Evolutionary conservation across 495 filamentous ascomycete genomes (phyloP).

Genomic region (Penicillium egyptiacum): DNA sequence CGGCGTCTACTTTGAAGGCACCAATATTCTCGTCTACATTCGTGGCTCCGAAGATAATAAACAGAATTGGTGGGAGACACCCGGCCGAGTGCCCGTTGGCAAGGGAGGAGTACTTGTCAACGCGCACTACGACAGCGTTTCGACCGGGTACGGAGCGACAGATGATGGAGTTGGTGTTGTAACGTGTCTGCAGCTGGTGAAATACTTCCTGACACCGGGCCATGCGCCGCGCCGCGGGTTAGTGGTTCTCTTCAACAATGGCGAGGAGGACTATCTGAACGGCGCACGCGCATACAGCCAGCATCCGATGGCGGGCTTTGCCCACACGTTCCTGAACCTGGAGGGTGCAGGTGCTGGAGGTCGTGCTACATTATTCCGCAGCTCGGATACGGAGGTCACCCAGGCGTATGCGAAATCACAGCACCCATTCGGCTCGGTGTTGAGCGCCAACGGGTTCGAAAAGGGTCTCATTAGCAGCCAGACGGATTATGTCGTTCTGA

Average conservation of each 20-base stretch:
- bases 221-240: slow-evolving; percentile 77
- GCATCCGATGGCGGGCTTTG: slow-evolving; percentile 72
- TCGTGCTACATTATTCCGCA: slow-evolving; percentile 80
- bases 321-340: slow-evolving; percentile 87
- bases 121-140: slow-evolving; percentile 94
- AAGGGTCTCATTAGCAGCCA: slow-evolving; percentile 73
- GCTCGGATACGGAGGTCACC: slow-evolving; percentile 85
- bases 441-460: slow-evolving; percentile 81
- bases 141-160: slow-evolving; percentile 86
- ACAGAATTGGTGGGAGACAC: slow-evolving; percentile 62
- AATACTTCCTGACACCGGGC: slow-evolving; percentile 77
- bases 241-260: slow-evolving; percentile 89
- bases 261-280: slow-evolving; percentile 91
- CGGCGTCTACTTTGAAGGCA: slow-evolving; percentile 81
- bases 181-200: slow-evolving; percentile 80
- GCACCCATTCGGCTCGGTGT: slow-evolving; percentile 80
- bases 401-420: slow-evolving; percentile 66
- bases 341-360: slow-evolving; percentile 95
- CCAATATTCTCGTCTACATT: slow-evolving; percentile 90
- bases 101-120: slow-evolving; percentile 86
- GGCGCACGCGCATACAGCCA: slow-evolving; percentile 84
- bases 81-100: slow-evolving; percentile 47
- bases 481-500: slow-evolving; percentile 88
- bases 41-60: slow-evolving; percentile 72
- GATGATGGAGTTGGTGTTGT: slow-evolving; percentile 92